Conservation (phyloP, 257 asterid species). For the Perilla frutescens region DNA sequence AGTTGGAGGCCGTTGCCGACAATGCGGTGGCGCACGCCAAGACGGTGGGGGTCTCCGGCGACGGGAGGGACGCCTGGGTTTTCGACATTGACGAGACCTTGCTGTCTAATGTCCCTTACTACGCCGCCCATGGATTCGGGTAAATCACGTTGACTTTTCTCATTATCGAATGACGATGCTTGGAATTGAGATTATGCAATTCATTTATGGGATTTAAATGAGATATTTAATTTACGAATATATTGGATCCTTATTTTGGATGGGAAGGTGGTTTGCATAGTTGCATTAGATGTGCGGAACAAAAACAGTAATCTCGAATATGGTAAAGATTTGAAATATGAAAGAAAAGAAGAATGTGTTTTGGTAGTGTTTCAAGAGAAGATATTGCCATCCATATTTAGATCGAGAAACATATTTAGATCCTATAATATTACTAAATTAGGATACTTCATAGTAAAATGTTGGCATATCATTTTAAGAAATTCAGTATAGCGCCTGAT, state of each 20-base stretch:
- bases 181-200: background rate
- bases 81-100: slow-evolving; percentile 92
- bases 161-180: background rate
- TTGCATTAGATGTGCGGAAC: slow-evolving; percentile 6
- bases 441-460: slow-evolving; percentile 3
- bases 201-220: background rate
- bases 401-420: background rate
- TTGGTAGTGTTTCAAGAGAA: background rate
- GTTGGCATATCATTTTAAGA: background rate
- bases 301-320: background rate
- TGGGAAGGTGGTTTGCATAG: background rate
- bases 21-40: slow-evolving; percentile 52
- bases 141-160: slow-evolving; percentile 21
- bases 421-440: background rate
- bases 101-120: slow-evolving; percentile 81
- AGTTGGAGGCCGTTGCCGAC: slow-evolving; percentile 69
- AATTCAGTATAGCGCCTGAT: background rate
- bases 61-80: slow-evolving; percentile 81
- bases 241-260: background rate
- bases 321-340: background rate
- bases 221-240: background rate
- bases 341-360: background rate
- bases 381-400: background rate
- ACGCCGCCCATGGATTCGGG: slow-evolving; percentile 77
- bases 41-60: slow-evolving; percentile 45